Evolutionary conservation across 2,329 filamentous ascomycete genomes (phyloP).

Genomic region (Ophiocordyceps australis): DNA sequence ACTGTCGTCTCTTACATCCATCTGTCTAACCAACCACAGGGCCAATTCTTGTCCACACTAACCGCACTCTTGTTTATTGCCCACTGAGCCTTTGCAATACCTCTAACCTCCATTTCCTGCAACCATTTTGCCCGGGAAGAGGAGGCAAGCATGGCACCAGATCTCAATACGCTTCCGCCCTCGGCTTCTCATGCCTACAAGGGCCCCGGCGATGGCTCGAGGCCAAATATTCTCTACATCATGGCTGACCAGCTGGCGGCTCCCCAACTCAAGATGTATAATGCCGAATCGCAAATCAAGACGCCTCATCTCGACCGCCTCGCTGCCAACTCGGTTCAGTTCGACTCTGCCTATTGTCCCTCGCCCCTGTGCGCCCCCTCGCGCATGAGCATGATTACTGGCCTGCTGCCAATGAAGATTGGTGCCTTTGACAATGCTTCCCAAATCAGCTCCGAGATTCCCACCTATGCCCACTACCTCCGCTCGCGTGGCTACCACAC

Average conservation of each 20-base stretch:
- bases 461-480: conserved; percentile 86
- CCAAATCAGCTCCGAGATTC: conserved; percentile 65
- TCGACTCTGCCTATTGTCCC: conserved; percentile 88
- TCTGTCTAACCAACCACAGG: too few species aligned
- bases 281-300: conserved; percentile 73
- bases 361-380: conserved; percentile 85
- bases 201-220: conserved; percentile 13
- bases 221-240: conserved; percentile 48
- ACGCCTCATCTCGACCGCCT: conserved; percentile 79
- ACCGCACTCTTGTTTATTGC: too few species aligned
- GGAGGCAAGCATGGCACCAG: conserved; percentile 61
- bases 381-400: conserved; percentile 87
- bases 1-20: too few species aligned
- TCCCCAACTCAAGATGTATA: conserved; percentile 82
- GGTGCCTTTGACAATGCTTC: conserved; percentile 84
- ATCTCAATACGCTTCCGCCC: conserved; percentile 52
- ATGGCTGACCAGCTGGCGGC: conserved; percentile 94
- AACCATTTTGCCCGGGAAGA: too few species aligned
- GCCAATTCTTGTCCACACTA: too few species aligned
- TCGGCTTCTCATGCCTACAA: too few species aligned
- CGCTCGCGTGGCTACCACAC: conserved; percentile 77
- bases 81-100: too few species aligned
- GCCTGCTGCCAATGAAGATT: conserved; percentile 80
- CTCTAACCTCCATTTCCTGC: too few species aligned
- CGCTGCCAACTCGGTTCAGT: conserved; percentile 68